These are phyloP conservation scores for Fusarium nodosum DNA, from an alignment of 2,329 filamentous ascomycete species.

Conservation along the genomic window DNA sequence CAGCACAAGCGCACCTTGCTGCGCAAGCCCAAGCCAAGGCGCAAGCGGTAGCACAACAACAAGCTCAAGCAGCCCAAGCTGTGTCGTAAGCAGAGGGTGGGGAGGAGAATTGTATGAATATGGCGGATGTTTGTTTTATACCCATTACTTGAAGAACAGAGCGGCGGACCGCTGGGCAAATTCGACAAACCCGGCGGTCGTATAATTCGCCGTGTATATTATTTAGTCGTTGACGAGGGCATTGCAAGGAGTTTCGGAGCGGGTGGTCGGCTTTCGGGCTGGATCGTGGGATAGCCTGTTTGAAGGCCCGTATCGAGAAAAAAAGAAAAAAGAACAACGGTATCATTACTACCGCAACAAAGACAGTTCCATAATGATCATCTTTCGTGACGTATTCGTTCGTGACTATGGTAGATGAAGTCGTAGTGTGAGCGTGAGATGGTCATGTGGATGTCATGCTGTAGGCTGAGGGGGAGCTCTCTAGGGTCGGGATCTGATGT, in stretches of 20 bases:
- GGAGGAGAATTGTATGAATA: slow-evolving; percentile 47
- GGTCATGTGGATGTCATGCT: slow-evolving; percentile 31
- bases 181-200: slow-evolving; percentile 11
- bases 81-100: slow-evolving; percentile 24
- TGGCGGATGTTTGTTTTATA: slow-evolving; percentile 48
- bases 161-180: slow-evolving; percentile 27
- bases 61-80: slow-evolving; percentile 42
- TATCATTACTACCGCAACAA: slow-evolving; percentile 38
- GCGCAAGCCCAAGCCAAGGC: slow-evolving; percentile 46
- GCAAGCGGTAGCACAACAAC: slow-evolving; percentile 40
- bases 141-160: slow-evolving; percentile 42
- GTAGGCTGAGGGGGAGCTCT: slow-evolving; percentile 42
- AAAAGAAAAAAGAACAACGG: slow-evolving; percentile 43
- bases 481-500: slow-evolving; percentile 11
- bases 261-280: slow-evolving; percentile 45
- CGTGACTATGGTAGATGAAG: slow-evolving; percentile 1
- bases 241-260: slow-evolving; percentile 58
- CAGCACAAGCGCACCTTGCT: slow-evolving; percentile 49
- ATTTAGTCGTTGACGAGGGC: slow-evolving; percentile 49
- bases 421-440: slow-evolving; percentile 12
- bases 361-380: not conserved
- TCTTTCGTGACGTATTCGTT: slow-evolving; percentile 7
- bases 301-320: slow-evolving; percentile 46
- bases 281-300: slow-evolving; percentile 47
- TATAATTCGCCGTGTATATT: slow-evolving; percentile 41